Conservation (phyloP, 768 basidiomycete genomes). For the Xerocomellus intermedius region DNA sequence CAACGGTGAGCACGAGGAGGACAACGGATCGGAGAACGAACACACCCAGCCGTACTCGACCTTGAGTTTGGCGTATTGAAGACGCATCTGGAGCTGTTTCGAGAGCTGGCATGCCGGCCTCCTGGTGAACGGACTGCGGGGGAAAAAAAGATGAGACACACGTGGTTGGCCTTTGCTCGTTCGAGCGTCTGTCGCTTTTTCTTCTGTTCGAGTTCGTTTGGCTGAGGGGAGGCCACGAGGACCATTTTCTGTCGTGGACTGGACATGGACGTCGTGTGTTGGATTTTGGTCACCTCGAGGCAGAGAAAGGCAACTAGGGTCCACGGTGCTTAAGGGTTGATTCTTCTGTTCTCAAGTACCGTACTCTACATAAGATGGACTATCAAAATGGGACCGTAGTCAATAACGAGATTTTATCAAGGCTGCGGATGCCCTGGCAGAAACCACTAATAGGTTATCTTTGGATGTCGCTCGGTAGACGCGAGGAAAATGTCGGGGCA, state of each 20-base stretch:
- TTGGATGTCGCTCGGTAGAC: no score
- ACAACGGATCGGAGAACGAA: not conserved
- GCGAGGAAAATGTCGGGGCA: no score
- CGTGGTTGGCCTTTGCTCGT: slow-evolving; percentile 56
- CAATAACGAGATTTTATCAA: no score
- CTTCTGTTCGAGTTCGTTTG: slow-evolving; percentile 33
- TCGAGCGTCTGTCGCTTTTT: slow-evolving; percentile 53
- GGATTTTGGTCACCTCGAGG: not conserved
- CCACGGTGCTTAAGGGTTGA: not conserved
- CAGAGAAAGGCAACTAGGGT: not conserved
- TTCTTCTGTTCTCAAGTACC: not conserved
- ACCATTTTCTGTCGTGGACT: slow-evolving; percentile 22
- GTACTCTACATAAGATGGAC: not conserved
- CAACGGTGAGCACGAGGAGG: not conserved
- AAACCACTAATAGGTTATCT: no score
- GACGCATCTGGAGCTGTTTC: slow-evolving; percentile 66
- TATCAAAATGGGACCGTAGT: not conserved
- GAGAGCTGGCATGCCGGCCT: slow-evolving; percentile 46
- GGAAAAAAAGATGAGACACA: slow-evolving; percentile 30
- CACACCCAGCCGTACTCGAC: slow-evolving; percentile 79
- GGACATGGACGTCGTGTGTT: not conserved
- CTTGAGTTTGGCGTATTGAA: slow-evolving; percentile 76
- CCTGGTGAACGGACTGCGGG: not conserved
- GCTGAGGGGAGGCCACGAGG: slow-evolving; percentile 20
- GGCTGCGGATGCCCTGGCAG: no score